phyloP scores from a whole-genome alignment of 495 filamentous ascomycete genomes.

The Penicillium longicatenatum region DNA sequence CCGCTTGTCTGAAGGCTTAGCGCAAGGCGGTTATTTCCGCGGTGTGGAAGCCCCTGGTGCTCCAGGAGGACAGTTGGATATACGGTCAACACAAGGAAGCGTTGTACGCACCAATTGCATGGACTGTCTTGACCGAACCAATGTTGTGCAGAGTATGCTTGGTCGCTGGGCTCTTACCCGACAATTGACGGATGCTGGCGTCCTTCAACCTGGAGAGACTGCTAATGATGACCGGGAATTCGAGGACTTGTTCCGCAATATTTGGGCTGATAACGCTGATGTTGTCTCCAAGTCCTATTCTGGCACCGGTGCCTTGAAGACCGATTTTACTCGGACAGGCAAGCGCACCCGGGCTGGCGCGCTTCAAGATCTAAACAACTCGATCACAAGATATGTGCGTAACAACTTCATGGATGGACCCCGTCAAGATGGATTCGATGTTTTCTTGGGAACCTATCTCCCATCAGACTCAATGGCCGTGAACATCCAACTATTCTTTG shows the following conservation, averaged over 20 bases:
- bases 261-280: slow-evolving; percentile 98
- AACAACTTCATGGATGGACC: slow-evolving; percentile 96
- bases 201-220: slow-evolving; percentile 69
- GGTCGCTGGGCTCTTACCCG: slow-evolving; percentile 84
- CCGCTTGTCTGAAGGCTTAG: slow-evolving; percentile 69
- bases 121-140: slow-evolving; percentile 98
- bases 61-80: slow-evolving; percentile 68
- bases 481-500: slow-evolving; percentile 71
- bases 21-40: slow-evolving; percentile 86
- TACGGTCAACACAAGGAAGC: slow-evolving; percentile 75
- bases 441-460: slow-evolving; percentile 85
- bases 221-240: slow-evolving; percentile 74
- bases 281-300: slow-evolving; percentile 90
- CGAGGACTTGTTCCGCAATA: slow-evolving; percentile 85
- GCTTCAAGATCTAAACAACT: slow-evolving; percentile 79
- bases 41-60: slow-evolving; percentile 80
- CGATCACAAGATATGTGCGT: slow-evolving; percentile 76
- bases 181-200: slow-evolving; percentile 79
- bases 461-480: slow-evolving; percentile 66
- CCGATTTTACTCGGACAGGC: slow-evolving; percentile 89
- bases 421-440: slow-evolving; percentile 90
- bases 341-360: slow-evolving; percentile 80
- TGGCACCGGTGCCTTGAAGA: slow-evolving; percentile 94
- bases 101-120: slow-evolving; percentile 98
- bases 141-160: slow-evolving; percentile 95